Percentiles rank a stretch among this genome's conserved stretches.
Evolutionary conservation across 768 basidiomycete species (phyloP).

Genomic region (Hericium coralloides): DNA sequence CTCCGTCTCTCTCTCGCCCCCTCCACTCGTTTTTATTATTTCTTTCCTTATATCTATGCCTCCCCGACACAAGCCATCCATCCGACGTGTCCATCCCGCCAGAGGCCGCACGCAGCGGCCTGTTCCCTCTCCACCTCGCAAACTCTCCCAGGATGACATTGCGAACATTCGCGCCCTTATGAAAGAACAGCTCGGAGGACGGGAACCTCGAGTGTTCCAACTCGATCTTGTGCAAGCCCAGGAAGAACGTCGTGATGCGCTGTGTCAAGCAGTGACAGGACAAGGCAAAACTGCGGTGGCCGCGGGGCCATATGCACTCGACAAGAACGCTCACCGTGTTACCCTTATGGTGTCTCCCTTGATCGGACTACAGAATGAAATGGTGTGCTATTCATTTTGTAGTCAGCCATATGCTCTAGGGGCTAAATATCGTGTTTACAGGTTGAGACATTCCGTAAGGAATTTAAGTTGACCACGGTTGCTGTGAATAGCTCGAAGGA

Average conservation of each 20-base stretch:
- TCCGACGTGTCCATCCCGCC: neutral
- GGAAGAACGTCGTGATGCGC: constrained; percentile 21
- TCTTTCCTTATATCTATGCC: neutral
- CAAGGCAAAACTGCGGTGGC: constrained; percentile 30
- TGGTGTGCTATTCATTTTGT: constrained; percentile 18
- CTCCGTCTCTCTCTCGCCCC: too few relatives aligned
- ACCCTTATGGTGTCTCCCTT: constrained; percentile 32
- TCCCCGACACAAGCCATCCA: neutral
- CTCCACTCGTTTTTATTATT: neutral
- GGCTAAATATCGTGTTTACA: neutral
- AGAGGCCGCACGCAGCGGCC: neutral
- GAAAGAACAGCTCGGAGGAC: constrained; percentile 12
- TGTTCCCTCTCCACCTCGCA: neutral
- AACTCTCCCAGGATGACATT: constrained; percentile 4
- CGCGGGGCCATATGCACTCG: constrained; percentile 28
- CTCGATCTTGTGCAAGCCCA: constrained; percentile 22
- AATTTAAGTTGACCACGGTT: constrained; percentile 22
- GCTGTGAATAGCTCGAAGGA: constrained; percentile 25
- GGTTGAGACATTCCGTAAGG: constrained; percentile 23
- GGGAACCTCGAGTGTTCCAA: constrained; percentile 20
- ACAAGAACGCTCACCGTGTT: constrained; percentile 19
- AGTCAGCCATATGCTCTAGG: neutral
- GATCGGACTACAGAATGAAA: constrained; percentile 30
- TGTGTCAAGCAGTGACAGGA: constrained; percentile 30
- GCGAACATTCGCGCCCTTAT: constrained; percentile 10